Evolutionary conservation across 129 eudicot species (phyloP).

Genomic region (Flaveria robusta): DNA sequence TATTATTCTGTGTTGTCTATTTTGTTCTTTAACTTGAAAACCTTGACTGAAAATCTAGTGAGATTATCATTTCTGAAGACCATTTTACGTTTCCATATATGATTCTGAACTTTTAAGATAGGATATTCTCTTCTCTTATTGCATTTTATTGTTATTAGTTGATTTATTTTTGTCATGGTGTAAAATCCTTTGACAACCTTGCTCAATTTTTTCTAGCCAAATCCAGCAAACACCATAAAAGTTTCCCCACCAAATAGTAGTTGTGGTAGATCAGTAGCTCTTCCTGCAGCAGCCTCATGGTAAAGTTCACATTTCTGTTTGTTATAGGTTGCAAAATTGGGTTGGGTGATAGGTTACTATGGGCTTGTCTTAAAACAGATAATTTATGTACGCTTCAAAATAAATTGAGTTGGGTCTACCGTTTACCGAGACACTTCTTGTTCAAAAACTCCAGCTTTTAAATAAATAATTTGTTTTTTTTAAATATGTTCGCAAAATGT

Average conservation of each 20-base stretch:
- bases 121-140: no score
- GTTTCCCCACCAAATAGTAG: slow-evolving; percentile 85
- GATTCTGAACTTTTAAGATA: no score
- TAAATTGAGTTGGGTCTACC: background rate
- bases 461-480: background rate
- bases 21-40: background rate
- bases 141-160: no score
- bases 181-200: slow-evolving; percentile 5
- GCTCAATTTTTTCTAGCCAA: slow-evolving; percentile 20
- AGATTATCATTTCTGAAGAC: background rate
- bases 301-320: slow-evolving; percentile 26
- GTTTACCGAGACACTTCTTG: background rate
- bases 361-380: background rate
- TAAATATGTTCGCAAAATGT: background rate
- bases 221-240: slow-evolving; percentile 46
- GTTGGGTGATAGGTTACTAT: slow-evolving; percentile 1
- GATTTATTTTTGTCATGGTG: background rate
- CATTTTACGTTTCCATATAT: background rate
- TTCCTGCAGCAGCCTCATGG: slow-evolving; percentile 98
- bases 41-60: no score
- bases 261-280: slow-evolving; percentile 78
- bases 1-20: slow-evolving; percentile 18
- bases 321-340: slow-evolving; percentile 7
- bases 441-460: background rate
- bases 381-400: background rate